These are phyloP conservation scores for Penicillium sclerotiorum DNA, from an alignment of 2,329 filamentous ascomycete genomes.

Conservation along the genomic window DNA sequence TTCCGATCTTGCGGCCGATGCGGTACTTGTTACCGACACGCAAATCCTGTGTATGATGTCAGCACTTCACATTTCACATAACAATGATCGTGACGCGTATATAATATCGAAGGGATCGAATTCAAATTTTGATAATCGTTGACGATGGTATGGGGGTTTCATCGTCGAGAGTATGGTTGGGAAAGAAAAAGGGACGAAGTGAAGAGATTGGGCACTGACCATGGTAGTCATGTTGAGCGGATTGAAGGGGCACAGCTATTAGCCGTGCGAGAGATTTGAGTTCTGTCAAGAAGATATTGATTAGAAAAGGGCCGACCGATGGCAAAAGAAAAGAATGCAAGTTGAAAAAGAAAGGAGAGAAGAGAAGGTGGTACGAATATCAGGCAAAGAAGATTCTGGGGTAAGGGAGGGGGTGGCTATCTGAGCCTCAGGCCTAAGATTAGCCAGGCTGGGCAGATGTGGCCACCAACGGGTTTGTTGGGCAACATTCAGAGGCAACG, in stretches of 20 bases:
- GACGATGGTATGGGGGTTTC: no score
- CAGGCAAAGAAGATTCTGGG: slow-evolving; percentile 12
- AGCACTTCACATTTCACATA: no score
- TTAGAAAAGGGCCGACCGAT: slow-evolving; percentile 12
- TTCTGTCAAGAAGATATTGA: slow-evolving; percentile 6
- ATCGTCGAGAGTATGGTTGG: no score
- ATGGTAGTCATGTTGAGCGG: slow-evolving; percentile 41
- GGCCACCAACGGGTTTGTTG: slow-evolving; percentile 14
- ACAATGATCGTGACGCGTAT: neutral
- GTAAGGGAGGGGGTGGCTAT: slow-evolving; percentile 16
- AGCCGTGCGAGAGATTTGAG: slow-evolving; percentile 28
- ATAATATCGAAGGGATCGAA: no score
- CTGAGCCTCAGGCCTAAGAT: slow-evolving; percentile 23
- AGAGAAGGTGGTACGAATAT: slow-evolving; percentile 10
- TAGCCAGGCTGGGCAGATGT: slow-evolving; percentile 7
- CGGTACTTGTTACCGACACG: slow-evolving; percentile 99
- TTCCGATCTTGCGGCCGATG: slow-evolving; percentile 98
- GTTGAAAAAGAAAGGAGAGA: neutral
- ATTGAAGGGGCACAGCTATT: slow-evolving; percentile 31
- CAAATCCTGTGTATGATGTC: slow-evolving; percentile 72
- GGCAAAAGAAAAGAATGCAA: neutral
- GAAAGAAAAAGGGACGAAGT: neutral
- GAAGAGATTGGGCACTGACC: slow-evolving; percentile 29
- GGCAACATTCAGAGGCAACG: neutral
- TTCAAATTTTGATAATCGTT: no score